phyloP scores from a whole-genome alignment of 1,284 basidiomycete species.

The Cutaneotrichosporon cutaneum region DNA sequence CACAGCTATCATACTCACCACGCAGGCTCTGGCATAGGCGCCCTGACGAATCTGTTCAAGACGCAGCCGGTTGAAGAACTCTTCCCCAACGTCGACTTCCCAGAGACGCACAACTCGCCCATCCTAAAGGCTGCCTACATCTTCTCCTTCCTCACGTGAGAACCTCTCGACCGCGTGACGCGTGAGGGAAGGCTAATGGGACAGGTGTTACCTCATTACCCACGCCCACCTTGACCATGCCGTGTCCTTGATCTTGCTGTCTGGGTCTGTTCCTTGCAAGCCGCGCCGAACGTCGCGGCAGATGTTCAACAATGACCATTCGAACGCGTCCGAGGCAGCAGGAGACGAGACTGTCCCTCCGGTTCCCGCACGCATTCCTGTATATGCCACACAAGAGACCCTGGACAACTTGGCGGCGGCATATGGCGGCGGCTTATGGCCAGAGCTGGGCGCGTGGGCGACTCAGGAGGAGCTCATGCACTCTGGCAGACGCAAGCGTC shows the following conservation, averaged over 20 bases:
- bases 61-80: conserved; percentile 16
- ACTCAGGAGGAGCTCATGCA: conserved; percentile 15
- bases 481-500: conserved; percentile 15
- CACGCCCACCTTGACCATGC: conserved; percentile 53
- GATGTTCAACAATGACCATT: background rate
- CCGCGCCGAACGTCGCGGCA: background rate
- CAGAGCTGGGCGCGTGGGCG: conserved; percentile 49
- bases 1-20: too few relatives aligned
- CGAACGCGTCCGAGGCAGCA: background rate
- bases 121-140: conserved; percentile 49
- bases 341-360: conserved; percentile 9
- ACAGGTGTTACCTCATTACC: conserved; percentile 51
- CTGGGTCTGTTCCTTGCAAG: conserved; percentile 42
- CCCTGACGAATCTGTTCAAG: conserved; percentile 36
- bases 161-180: background rate
- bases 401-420: conserved; percentile 42
- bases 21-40: conserved; percentile 50
- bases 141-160: conserved; percentile 49
- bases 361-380: conserved; percentile 31
- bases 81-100: conserved; percentile 43
- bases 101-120: conserved; percentile 38
- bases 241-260: conserved; percentile 47
- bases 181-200: background rate
- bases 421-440: conserved; percentile 50
- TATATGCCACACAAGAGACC: conserved; percentile 42